phyloP scores from a whole-genome alignment of 768 basidiomycete species.

The Gelatoporia subvermispora region DNA sequence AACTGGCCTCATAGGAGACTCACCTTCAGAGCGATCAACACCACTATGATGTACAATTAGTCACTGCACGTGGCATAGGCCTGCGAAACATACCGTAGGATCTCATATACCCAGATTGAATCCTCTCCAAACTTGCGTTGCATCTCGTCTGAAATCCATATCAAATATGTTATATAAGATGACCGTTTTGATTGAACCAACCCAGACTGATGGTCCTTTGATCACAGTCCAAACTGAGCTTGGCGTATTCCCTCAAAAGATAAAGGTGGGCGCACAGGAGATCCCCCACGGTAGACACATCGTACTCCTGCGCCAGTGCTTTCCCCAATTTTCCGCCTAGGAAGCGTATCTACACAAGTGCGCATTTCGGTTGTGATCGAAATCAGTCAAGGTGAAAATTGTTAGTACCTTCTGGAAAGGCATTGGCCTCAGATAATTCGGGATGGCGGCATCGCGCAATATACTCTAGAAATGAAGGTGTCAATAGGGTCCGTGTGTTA shows the following conservation, averaged over 20 bases:
- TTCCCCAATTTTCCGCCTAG: constrained; percentile 93
- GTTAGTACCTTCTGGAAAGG: constrained; percentile 60
- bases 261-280: constrained; percentile 57
- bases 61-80: not conserved
- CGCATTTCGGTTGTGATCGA: not conserved
- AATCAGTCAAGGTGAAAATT: no score
- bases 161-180: constrained; percentile 1
- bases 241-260: no score
- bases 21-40: constrained; percentile 86
- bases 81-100: constrained; percentile 60
- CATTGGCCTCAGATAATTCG: constrained; percentile 78
- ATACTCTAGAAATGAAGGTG: constrained; percentile 53
- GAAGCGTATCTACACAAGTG: constrained; percentile 69
- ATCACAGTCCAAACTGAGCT: not conserved
- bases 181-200: constrained; percentile 16
- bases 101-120: constrained; percentile 89
- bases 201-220: constrained; percentile 59
- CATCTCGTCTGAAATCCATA: constrained; percentile 55
- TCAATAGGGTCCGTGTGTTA: not conserved
- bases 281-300: constrained; percentile 86
- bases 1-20: constrained; percentile 8
- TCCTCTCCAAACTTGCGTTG: constrained; percentile 78
- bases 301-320: constrained; percentile 82
- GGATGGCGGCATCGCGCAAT: constrained; percentile 76
- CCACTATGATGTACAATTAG: constrained; percentile 44